Conservation (phyloP, 1,139 yeast species). For the Lodderomyces oxycetoniae region DNA sequence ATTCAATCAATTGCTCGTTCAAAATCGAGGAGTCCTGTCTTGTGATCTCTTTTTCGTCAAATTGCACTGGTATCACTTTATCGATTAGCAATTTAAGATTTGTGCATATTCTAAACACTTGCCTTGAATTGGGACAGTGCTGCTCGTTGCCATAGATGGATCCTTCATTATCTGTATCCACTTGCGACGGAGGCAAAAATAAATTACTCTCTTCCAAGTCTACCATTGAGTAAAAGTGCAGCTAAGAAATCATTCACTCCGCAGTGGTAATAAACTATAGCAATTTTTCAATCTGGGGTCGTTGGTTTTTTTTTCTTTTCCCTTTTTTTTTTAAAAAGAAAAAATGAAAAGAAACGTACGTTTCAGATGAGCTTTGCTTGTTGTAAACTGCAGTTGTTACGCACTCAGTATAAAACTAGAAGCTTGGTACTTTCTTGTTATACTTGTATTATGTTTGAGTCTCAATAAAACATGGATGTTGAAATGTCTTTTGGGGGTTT, state of each 20-base stretch:
- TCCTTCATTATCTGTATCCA: constrained; percentile 11
- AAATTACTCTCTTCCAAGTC: constrained; percentile 14
- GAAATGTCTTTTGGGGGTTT: no score
- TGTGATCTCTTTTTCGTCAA: constrained; percentile 46
- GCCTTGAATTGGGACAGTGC: constrained; percentile 58
- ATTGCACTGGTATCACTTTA: constrained; percentile 60
- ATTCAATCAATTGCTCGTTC: constrained; percentile 51
- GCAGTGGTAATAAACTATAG: no score
- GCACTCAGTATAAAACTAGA: no score
- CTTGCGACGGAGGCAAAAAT: constrained; percentile 11
- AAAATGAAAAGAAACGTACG: no score
- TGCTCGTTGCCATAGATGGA: constrained; percentile 11
- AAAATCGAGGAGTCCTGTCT: constrained; percentile 60
- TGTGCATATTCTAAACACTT: constrained; percentile 65
- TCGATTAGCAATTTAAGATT: constrained; percentile 73
- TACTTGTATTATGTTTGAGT: no score
- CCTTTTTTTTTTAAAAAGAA: constrained; percentile 1
- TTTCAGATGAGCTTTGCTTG: no score
- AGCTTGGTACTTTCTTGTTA: no score
- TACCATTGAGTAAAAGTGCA: constrained; percentile 3
- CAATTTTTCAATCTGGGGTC: no score
- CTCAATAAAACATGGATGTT: no score
- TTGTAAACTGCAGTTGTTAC: no score
- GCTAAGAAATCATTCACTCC: no score
- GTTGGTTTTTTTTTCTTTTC: no score